These are phyloP conservation scores for Erysimum cheiranthoides DNA, from an alignment of 345 rosid species.

Conservation along the genomic window DNA sequence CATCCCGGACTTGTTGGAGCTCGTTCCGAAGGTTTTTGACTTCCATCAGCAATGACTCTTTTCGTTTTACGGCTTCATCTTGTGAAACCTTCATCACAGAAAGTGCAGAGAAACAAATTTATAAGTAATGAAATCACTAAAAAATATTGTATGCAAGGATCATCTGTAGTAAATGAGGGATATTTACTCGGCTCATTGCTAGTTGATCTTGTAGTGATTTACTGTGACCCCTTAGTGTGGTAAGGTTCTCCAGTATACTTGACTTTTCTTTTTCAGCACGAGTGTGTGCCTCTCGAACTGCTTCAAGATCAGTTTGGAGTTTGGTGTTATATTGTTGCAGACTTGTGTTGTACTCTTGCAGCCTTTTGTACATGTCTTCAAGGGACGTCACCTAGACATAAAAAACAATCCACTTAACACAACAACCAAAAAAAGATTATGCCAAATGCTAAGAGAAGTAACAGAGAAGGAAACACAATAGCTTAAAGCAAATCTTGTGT, in stretches of 20 bases:
- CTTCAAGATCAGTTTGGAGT: slow-evolving; percentile 70
- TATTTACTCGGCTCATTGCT: slow-evolving; percentile 65
- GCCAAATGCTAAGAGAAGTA: background rate
- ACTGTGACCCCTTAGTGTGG: slow-evolving; percentile 81
- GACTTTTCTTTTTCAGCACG: slow-evolving; percentile 81
- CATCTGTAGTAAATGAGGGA: background rate
- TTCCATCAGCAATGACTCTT: slow-evolving; percentile 66
- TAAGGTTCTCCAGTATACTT: slow-evolving; percentile 79
- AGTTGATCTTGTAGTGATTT: slow-evolving; percentile 85
- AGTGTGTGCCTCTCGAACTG: slow-evolving; percentile 60
- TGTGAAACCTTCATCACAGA: slow-evolving; percentile 59
- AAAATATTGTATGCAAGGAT: too few relatives aligned
- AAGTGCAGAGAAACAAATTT: slow-evolving; percentile 1
- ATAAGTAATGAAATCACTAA: background rate
- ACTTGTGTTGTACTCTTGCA: slow-evolving; percentile 83
- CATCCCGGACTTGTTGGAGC: slow-evolving; percentile 81
- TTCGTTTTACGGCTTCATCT: slow-evolving; percentile 74
- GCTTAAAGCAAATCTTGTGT: background rate
- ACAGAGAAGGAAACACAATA: slow-evolving; percentile 1
- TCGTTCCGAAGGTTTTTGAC: slow-evolving; percentile 77
- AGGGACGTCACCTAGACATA: slow-evolving; percentile 61
- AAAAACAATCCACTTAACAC: background rate
- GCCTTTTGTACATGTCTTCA: slow-evolving; percentile 74
- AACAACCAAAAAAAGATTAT: slow-evolving; percentile 8
- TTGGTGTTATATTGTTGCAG: slow-evolving; percentile 84